These are phyloP conservation scores for Boechera divaricarpa DNA, from an alignment of 345 rosid genomes.

Conservation along the genomic window DNA sequence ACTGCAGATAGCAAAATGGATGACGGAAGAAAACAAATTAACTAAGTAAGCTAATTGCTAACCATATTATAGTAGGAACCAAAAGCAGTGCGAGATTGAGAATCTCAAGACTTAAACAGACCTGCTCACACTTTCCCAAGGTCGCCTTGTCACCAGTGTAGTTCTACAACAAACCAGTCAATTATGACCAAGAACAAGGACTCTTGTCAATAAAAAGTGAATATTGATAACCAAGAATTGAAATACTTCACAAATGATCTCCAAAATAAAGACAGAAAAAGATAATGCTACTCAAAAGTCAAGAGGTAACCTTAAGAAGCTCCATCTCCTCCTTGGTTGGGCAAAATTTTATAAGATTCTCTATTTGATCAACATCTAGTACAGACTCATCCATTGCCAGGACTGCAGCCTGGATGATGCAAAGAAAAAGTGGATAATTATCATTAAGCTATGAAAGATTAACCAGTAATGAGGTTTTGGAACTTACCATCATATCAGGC, in stretches of 20 bases:
- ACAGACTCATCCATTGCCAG: constrained; percentile 92
- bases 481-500: constrained; percentile 97
- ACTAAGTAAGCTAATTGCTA: neutral
- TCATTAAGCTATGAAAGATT: constrained; percentile 23
- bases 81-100: constrained; percentile 18
- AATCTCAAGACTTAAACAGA: constrained; percentile 43
- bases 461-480: constrained; percentile 18
- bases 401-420: constrained; percentile 79
- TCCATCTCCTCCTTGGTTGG: constrained; percentile 99
- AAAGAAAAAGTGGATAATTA: constrained; percentile 13
- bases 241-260: constrained; percentile 17
- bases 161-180: constrained; percentile 52
- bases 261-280: constrained; percentile 3
- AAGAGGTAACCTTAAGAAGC: constrained; percentile 76
- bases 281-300: constrained; percentile 28
- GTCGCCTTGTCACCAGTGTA: constrained; percentile 81
- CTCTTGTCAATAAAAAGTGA: constrained; percentile 22
- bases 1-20: constrained; percentile 54
- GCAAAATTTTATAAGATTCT: constrained; percentile 96
- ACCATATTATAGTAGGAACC: constrained; percentile 2
- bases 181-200: constrained; percentile 29
- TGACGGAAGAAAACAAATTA: constrained; percentile 35
- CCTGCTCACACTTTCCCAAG: constrained; percentile 99
- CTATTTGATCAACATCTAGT: constrained; percentile 97
- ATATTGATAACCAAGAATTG: constrained; percentile 24